Percentiles rank a stretch among this genome's conserved stretches.
phyloP scores from a whole-genome alignment of 306 rosid genomes.

The Biancaea sappan region DNA sequence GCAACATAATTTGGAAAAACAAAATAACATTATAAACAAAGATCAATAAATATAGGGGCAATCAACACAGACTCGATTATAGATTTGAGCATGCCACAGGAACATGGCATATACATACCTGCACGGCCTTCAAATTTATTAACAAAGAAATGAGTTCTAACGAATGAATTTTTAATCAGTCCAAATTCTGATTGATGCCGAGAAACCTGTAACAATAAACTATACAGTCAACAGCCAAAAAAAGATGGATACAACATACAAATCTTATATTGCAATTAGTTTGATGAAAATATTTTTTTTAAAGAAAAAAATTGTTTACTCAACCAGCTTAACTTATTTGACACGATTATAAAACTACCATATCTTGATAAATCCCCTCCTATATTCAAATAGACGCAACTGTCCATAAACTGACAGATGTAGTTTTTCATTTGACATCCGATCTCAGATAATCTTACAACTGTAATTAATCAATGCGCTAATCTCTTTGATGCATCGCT shows the following conservation, averaged over 20 bases:
- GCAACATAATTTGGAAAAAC: not conserved
- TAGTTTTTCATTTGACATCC: not conserved
- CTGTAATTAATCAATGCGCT: not conserved
- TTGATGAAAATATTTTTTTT: not conserved
- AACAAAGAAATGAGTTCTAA: conserved; percentile 45
- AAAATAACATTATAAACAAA: not conserved
- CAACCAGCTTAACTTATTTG: not conserved
- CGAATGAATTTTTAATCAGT: conserved; percentile 39
- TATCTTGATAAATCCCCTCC: not conserved
- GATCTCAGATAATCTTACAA: not conserved
- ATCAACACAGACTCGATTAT: conserved; percentile 1
- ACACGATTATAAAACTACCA: not conserved
- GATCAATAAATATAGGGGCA: not conserved
- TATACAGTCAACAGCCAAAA: conserved; percentile 17
- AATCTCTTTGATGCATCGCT: not conserved
- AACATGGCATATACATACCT: conserved; percentile 43
- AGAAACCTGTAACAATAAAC: conserved; percentile 61
- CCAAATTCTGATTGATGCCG: conserved; percentile 48
- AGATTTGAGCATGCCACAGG: not conserved
- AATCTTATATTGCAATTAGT: not conserved
- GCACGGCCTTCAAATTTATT: conserved; percentile 47
- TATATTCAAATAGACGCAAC: not conserved
- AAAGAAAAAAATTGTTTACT: not conserved
- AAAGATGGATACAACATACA: not conserved
- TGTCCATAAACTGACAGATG: not conserved